These are phyloP conservation scores for Auxenochlorella pyrenoidosa DNA, from an alignment of 139 green algal genomes.

Conservation along the genomic window DNA sequence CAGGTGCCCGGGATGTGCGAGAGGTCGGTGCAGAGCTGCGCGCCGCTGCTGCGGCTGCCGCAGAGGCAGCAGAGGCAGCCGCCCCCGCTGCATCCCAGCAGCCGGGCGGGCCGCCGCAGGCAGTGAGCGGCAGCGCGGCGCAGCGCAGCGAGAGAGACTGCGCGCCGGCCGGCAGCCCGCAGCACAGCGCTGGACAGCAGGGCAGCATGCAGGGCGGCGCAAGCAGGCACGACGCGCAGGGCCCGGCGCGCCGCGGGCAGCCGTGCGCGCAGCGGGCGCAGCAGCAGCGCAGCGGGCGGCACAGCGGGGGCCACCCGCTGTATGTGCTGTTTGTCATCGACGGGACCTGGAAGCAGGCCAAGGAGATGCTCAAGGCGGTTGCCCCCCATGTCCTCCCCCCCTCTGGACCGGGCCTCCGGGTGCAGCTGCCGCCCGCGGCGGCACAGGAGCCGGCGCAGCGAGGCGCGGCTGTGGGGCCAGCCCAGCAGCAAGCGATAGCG, in stretches of 20 bases:
- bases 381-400: neutral
- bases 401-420: neutral
- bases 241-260: neutral
- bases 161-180: neutral
- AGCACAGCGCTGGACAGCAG: neutral
- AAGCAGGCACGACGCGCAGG: neutral
- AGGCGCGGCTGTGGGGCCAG: neutral
- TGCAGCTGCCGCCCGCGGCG: constrained; percentile 17
- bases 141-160: neutral
- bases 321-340: constrained; percentile 23
- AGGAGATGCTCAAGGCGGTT: constrained; percentile 19
- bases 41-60: neutral
- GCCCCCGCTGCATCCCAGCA: too few relatives aligned
- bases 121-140: neutral
- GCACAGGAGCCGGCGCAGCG: neutral
- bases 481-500: neutral
- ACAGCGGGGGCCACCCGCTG: neutral
- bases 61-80: neutral
- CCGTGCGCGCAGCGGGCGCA: neutral
- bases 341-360: constrained; percentile 31
- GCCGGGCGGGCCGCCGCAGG: neutral
- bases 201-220: neutral
- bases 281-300: neutral
- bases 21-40: neutral
- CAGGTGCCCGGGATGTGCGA: neutral